Evolutionary conservation across 805 yeast genomes (phyloP), one percentile per base, ranked within the genome.

Genomic region (Kazachstania africana): DNA sequence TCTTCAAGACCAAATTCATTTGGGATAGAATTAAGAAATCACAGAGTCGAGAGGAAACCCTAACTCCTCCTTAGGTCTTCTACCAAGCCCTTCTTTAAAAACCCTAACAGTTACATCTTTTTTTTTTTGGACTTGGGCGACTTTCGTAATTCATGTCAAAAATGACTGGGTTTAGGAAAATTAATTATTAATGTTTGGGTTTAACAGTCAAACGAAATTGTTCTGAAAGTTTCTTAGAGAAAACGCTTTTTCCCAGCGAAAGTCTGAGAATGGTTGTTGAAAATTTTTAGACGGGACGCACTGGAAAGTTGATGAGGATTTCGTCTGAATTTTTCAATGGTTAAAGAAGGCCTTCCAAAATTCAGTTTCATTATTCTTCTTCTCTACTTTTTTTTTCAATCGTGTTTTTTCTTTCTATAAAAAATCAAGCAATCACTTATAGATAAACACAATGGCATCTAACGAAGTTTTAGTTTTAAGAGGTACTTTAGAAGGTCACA

Each of bases 401-500:
- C 13, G n/a, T 29, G 9, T 16, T 6, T 17, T 23, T 25, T 12
- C 5, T 12, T 14, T 23, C 21, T 4, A 18, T 1, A 23, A 28
- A 28, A 18, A 27, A 12, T 16, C 30, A 26, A 37, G 32, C 34
- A 26, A 27, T 25, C 32, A 22, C 30, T 33, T 34, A 38, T 36
- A 39, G 24, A 40, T 26, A 34, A 36, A 28, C 36, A 35, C 26
- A 59, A 79, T 79, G 87, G 71, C 85, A 67, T 43, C 51, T 45
- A 78, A 74, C 68, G 96, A 87, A 82, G 94, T 87, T 78, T 77
- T 88, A 74, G 95, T 88, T 68, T 82, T 91, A 68, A 87, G 97
- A 79, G 99, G 97, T 67, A 83, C 97, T 78, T 80, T 91, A 66
- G 96, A 88, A 74, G 95, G 84, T 61, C 84, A 78, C 78, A 75